Conservation (phyloP, 2,329 filamentous ascomycete species). For the Hypoxylon rubiginosum region DNA sequence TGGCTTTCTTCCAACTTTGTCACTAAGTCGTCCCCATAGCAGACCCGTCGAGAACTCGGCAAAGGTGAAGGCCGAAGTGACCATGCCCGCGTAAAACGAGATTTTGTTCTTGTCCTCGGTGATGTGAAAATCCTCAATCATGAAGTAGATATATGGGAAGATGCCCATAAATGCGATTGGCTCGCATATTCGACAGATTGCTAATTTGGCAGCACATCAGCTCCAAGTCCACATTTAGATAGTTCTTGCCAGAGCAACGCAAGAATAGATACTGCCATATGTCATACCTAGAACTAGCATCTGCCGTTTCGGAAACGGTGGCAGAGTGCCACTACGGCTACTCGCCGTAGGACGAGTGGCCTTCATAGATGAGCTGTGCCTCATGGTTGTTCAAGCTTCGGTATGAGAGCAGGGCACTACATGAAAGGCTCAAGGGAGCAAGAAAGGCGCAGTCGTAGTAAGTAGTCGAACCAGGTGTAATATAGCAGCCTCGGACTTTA, state of each 20-base stretch:
- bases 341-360: slow-evolving; percentile 37
- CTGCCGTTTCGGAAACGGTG: slow-evolving; percentile 55
- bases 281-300: slow-evolving; percentile 56
- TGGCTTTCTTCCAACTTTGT: slow-evolving; percentile 91
- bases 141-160: slow-evolving; percentile 98
- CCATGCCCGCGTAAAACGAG: slow-evolving; percentile 93
- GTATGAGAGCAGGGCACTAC: slow-evolving; percentile 31
- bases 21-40: slow-evolving; percentile 93
- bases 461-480: slow-evolving; percentile 9
- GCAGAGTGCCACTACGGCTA: slow-evolving; percentile 35
- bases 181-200: slow-evolving; percentile 95
- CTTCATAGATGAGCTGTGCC: slow-evolving; percentile 44
- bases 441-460: slow-evolving; percentile 4
- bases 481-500: slow-evolving; percentile 20
- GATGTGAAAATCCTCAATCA: slow-evolving; percentile 93
- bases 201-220: slow-evolving; percentile 59
- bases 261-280: slow-evolving; percentile 5
- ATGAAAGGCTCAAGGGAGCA: slow-evolving; percentile 34
- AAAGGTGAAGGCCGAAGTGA: slow-evolving; percentile 95
- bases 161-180: slow-evolving; percentile 99
- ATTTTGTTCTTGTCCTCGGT: slow-evolving; percentile 84
- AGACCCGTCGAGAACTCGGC: slow-evolving; percentile 94
- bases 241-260: slow-evolving; percentile 13
- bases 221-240: slow-evolving; percentile 7
- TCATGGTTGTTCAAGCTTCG: slow-evolving; percentile 42